phyloP scores from a whole-genome alignment of 1,284 basidiomycete genomes.

The Wallemia hederae region DNA sequence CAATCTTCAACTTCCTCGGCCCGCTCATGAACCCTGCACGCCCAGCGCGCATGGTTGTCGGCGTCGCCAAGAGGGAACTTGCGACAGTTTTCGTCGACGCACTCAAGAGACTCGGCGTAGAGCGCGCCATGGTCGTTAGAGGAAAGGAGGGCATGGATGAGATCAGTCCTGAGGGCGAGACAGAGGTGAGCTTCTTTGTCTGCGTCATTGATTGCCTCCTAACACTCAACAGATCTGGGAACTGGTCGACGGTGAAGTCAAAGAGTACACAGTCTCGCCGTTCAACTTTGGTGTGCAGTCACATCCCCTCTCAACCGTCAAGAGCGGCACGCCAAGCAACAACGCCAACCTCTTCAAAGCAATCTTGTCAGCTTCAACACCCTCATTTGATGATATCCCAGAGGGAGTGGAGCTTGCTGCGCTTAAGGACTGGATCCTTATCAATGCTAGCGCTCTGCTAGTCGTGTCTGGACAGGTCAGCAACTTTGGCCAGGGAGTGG shows the following conservation, averaged over 20 bases:
- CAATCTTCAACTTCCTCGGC: slow-evolving; percentile 87
- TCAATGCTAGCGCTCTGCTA: slow-evolving; percentile 57
- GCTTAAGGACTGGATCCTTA: slow-evolving; percentile 47
- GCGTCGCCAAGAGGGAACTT: slow-evolving; percentile 59
- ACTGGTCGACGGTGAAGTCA: slow-evolving; percentile 18
- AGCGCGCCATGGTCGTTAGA: slow-evolving; percentile 71
- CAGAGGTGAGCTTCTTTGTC: slow-evolving; percentile 29
- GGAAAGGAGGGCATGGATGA: slow-evolving; percentile 79
- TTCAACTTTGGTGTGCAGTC: slow-evolving; percentile 35
- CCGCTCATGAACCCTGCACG: slow-evolving; percentile 76
- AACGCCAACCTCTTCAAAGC: slow-evolving; percentile 23
- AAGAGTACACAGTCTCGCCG: slow-evolving; percentile 17
- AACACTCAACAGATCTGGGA: slow-evolving; percentile 18
- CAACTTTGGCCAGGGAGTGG: slow-evolving; percentile 40
- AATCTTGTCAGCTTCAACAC: slow-evolving; percentile 28
- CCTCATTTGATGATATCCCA: slow-evolving; percentile 20
- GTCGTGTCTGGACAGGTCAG: slow-evolving; percentile 43
- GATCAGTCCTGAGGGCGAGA: slow-evolving; percentile 74
- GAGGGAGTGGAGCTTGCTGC: slow-evolving; percentile 19
- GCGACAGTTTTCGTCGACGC: slow-evolving; percentile 58
- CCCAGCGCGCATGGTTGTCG: slow-evolving; percentile 63
- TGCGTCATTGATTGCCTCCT: neutral
- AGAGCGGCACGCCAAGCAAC: slow-evolving; percentile 35
- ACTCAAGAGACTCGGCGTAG: slow-evolving; percentile 28
- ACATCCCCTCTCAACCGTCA: slow-evolving; percentile 40